Base-by-base conservation (phyloP, 2,329 filamentous ascomycete species). In the Epichloe gansuensis region DNA sequence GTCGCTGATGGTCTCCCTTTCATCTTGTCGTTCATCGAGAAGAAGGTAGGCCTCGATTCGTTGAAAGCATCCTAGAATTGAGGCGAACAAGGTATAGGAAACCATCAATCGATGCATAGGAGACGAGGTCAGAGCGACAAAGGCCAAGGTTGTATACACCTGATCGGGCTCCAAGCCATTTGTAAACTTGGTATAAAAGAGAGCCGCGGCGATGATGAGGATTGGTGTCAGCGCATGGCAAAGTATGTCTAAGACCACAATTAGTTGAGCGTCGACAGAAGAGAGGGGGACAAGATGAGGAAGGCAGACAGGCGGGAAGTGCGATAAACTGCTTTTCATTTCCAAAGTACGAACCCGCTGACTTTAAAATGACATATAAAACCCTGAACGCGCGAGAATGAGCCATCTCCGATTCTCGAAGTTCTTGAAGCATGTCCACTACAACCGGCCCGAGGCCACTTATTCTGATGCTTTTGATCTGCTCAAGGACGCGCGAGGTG, bases 1-100 rank as follows among this genome's bases (percentile, higher is more conserved):
- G 72, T 75, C 55, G 63, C 74, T 4, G 75, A 74, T 52, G 56
- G 17, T 48, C 35, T 43, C 41, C n/a, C 48, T 11, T 50, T 50
- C 7, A 31, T 44, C 43, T 15, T 23, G 25, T 48, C 53, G 46
- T 35, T 51, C 41, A 12, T 37, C 35, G 7, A 53, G 38, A 15
- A 57, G 51, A 15, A 58, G 51, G 42, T 53, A 58, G 7, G 34
- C 41, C 46, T 58, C 47, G 28, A 58, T 57, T 7, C 57, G 53
- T 4, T 34, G 34, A 34, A 58, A 55, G 42, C 57, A 58, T 11
- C 45, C 54, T 8, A 54, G 17, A 8, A 48, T 50, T 23, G 47
- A 48, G 5, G 46, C 35, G n/a, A 54, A 42, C n/a, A 48, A 37
- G 3, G 55, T 50, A 43, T 51, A 54, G 4, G 53, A 49, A 21